Evolutionary conservation across 441 rosid species (phyloP).

Genomic region (Cnidoscolus chayamansa): DNA sequence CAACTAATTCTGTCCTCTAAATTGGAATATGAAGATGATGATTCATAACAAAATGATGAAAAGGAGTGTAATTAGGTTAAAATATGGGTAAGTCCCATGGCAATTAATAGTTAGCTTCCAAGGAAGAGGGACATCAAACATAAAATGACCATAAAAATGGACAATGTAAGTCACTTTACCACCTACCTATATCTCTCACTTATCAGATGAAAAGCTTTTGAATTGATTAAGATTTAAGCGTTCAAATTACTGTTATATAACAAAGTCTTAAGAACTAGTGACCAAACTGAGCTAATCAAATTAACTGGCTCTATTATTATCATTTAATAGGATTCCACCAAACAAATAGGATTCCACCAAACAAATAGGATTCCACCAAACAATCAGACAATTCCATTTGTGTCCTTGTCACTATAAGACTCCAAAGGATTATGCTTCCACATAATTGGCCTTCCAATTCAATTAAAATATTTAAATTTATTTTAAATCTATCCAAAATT

Average conservation of each 20-base stretch:
- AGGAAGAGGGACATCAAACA: slow-evolving; percentile 5
- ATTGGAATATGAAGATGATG: too few species aligned
- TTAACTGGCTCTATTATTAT: too few species aligned
- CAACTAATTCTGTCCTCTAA: too few species aligned
- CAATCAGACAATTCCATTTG: neutral
- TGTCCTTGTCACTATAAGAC: slow-evolving; percentile 2
- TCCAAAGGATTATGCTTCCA: slow-evolving; percentile 10
- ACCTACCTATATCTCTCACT: neutral
- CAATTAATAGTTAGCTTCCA: slow-evolving; percentile 14
- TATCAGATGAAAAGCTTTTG: neutral
- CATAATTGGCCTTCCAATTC: neutral
- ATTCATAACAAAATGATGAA: too few species aligned
- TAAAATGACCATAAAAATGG: neutral
- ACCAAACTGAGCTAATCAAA: neutral
- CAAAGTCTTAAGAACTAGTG: neutral
- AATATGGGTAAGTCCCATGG: neutral
- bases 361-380: neutral
- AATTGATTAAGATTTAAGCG: neutral
- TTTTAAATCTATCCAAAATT: too few species aligned
- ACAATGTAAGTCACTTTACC: neutral
- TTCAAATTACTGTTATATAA: slow-evolving; percentile 1
- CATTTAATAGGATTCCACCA: neutral
- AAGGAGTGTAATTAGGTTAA: neutral
- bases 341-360: neutral
- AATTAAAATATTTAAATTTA: too few species aligned